Evolutionary conservation across 1,139 yeast genomes (phyloP), one percentile per base, ranked within the genome.

Genomic region (Candida glucosophila): DNA sequence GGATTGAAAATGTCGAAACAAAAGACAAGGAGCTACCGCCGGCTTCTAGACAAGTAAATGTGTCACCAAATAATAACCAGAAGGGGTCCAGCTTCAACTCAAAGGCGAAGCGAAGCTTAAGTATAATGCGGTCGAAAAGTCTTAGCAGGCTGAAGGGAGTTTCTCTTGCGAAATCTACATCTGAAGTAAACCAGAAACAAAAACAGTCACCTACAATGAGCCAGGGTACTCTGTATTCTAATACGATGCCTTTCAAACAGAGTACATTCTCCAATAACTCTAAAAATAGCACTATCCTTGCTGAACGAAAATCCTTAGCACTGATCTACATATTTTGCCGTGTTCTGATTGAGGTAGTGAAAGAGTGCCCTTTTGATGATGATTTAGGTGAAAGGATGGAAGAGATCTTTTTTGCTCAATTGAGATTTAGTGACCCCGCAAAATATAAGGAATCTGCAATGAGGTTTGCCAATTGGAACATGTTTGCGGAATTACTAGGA

Each of bases 281-380:
- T 1, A 66, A 78, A 35, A 74, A 73, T 31, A 71, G 77, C 0
- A 92, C 88, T 3, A 69, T 82, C 3, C 83, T 79, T 39, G 92
- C 94, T 0, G 96, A 88, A 34, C 60, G 94, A 32, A 86, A 83
- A 48, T 81, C 90, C 10, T 57, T 88, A 26, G 86, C 92, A 3
- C 78, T 92, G 30, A 86, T 90, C 12, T 90, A 77, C 49, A 82
- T 92, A 19, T 55, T 90, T n/a, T 90, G 97, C 52, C 67, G 98
- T 24, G 97, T 88, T 1, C 64, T 92, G 29, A 83, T 88, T 33
- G 98, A 90, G 46, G 86, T 90, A 16, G 95, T 90, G 10, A 78
- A 78, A 37, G 97, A 90, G 47, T 77, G 93, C 0, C 77, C 94
- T 4, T 58, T 69, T 11, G 77, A 75, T 11, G 85, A 77, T 25